Conservation (phyloP, 176 grass and related monocot genomes). For the Bromus sterilis region DNA sequence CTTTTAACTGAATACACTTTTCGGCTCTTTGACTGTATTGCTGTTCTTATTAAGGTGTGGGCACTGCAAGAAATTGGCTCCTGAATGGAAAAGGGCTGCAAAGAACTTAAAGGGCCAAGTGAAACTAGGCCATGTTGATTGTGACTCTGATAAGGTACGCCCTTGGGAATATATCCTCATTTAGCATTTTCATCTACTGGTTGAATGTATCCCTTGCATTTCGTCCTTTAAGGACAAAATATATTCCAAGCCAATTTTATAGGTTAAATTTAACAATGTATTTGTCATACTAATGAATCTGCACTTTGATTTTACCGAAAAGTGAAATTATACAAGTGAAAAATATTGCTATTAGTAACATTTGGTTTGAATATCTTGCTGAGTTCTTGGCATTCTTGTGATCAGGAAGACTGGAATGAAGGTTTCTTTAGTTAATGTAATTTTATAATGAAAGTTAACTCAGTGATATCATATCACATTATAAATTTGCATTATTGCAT, state of each 20-base stretch:
- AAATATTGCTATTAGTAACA: neutral
- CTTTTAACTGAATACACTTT: constrained; percentile 4
- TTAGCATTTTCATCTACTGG: neutral
- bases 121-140: constrained; percentile 96
- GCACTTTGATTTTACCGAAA: neutral
- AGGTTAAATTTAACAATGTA: neutral
- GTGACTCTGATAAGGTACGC: constrained; percentile 85
- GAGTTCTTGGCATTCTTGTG: neutral
- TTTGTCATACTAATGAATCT: neutral
- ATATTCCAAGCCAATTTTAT: neutral
- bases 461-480: neutral
- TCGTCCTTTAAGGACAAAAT: neutral
- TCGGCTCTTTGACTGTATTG: constrained; percentile 10
- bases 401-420: neutral
- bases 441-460: neutral
- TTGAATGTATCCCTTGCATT: neutral
- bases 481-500: neutral
- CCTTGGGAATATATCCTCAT: neutral
- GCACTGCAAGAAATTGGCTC: constrained; percentile 98
- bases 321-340: neutral
- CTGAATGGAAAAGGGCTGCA: constrained; percentile 95
- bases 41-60: constrained; percentile 64
- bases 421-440: neutral
- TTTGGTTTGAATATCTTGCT: neutral
- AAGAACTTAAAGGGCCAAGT: constrained; percentile 97